These are phyloP conservation scores for Entonaema liquescens DNA, from an alignment of 495 filamentous ascomycete species.

Conservation along the genomic window DNA sequence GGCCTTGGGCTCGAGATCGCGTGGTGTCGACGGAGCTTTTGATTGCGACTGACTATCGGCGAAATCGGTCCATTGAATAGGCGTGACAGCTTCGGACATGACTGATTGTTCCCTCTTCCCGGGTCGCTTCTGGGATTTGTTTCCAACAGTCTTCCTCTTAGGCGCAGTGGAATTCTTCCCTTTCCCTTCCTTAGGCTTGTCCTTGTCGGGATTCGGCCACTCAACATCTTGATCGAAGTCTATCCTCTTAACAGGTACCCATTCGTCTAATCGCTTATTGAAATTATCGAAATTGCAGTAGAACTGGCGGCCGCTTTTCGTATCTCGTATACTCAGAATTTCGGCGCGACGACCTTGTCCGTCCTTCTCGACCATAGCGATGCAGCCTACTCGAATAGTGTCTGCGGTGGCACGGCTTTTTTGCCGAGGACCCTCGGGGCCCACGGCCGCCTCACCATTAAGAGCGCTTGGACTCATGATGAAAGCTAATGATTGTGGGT, in stretches of 20 bases:
- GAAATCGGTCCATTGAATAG: slow-evolving; percentile 54
- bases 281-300: slow-evolving; percentile 99
- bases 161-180: slow-evolving; percentile 53
- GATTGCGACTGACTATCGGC: slow-evolving; percentile 44
- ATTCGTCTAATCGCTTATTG: slow-evolving; percentile 99
- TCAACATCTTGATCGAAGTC: slow-evolving; percentile 73
- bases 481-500: slow-evolving; percentile 28
- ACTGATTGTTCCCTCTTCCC: slow-evolving; percentile 59
- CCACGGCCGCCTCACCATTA: slow-evolving; percentile 55
- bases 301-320: slow-evolving; percentile 83
- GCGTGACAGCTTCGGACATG: slow-evolving; percentile 55
- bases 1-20: slow-evolving; percentile 51
- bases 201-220: slow-evolving; percentile 66
- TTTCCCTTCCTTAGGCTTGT: slow-evolving; percentile 63
- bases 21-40: slow-evolving; percentile 47
- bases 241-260: slow-evolving; percentile 82
- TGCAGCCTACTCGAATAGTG: slow-evolving; percentile 68
- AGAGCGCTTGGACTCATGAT: slow-evolving; percentile 54
- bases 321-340: slow-evolving; percentile 86
- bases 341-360: slow-evolving; percentile 89
- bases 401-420: slow-evolving; percentile 82
- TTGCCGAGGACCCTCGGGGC: slow-evolving; percentile 63
- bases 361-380: slow-evolving; percentile 66
- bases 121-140: slow-evolving; percentile 66
- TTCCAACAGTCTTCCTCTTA: slow-evolving; percentile 58